A percentile compares a stretch with the other conserved stretches of the same genome.
Evolutionary conservation across 495 filamentous ascomycete species (phyloP).

Genomic region (Podospora anserina): DNA sequence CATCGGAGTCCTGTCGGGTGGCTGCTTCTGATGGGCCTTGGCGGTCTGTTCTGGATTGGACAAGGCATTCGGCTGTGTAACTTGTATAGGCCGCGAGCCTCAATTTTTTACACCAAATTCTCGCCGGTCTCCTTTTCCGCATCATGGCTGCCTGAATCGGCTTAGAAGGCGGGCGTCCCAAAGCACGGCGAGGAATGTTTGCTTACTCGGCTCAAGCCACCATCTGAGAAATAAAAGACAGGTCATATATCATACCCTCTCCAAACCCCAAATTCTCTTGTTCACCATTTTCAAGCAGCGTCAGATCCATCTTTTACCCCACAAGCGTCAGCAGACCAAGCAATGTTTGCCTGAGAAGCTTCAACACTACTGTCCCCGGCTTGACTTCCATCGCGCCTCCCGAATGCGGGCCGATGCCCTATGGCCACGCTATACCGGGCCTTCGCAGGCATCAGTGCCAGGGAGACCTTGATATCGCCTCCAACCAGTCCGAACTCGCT

Average conservation of each 20-base stretch:
- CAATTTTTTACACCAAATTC: background rate
- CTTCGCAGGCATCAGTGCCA: background rate
- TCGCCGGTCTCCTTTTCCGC: background rate
- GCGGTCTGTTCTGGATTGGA: conserved; percentile 7
- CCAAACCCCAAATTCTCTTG: background rate
- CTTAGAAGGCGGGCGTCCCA: background rate
- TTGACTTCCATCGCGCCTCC: background rate
- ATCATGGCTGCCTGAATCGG: background rate
- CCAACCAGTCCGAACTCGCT: background rate
- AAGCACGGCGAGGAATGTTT: conserved; percentile 15
- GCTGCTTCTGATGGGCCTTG: background rate
- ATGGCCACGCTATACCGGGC: background rate
- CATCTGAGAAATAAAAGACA: background rate
- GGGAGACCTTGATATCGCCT: background rate
- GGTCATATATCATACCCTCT: conserved; percentile 10
- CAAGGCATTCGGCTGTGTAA: background rate
- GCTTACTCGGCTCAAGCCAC: conserved; percentile 11
- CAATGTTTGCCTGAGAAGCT: background rate
- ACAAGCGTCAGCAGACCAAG: background rate
- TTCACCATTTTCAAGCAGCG: background rate
- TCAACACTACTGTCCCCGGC: background rate
- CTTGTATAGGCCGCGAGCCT: background rate
- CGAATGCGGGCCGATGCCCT: conserved; percentile 14
- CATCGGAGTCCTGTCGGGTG: background rate
- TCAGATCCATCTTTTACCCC: background rate